These are phyloP conservation scores for Saturnispora galanensis DNA, from an alignment of 805 yeast species.

Conservation along the genomic window DNA sequence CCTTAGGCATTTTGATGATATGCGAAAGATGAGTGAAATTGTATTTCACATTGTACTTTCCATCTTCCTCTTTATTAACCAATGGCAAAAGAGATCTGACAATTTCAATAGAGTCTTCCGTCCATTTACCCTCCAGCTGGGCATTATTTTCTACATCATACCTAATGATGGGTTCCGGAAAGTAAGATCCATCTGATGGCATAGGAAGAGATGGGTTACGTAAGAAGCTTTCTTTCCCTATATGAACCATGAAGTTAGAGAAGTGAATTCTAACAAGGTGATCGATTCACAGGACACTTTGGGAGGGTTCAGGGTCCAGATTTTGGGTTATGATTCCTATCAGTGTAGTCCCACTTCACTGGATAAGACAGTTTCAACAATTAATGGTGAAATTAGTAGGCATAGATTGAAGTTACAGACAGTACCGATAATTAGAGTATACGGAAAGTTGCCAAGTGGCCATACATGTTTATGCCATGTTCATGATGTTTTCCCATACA, in stretches of 20 bases:
- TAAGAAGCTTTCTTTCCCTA: no score
- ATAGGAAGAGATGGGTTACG: not conserved
- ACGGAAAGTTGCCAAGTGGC: conserved; percentile 58
- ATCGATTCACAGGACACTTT: conserved; percentile 1
- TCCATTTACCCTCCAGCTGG: conserved; percentile 13
- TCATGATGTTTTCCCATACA: conserved; percentile 78
- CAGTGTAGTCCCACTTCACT: conserved; percentile 43
- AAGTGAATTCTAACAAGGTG: no score
- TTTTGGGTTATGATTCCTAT: conserved; percentile 59
- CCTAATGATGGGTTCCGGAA: conserved; percentile 1
- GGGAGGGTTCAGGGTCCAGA: conserved; percentile 38
- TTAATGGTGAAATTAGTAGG: conserved; percentile 16
- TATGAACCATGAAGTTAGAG: no score
- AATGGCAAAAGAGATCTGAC: conserved; percentile 13
- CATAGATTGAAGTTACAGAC: conserved; percentile 26
- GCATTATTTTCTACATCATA: not conserved
- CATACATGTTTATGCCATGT: conserved; percentile 57
- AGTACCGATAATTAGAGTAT: conserved; percentile 72
- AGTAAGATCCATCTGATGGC: not conserved
- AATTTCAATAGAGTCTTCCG: conserved; percentile 9
- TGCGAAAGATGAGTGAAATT: conserved; percentile 17
- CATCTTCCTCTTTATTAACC: conserved; percentile 11
- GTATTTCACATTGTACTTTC: conserved; percentile 12
- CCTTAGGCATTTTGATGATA: conserved; percentile 10
- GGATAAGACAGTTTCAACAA: conserved; percentile 36